A percentile compares a stretch with the other conserved stretches of the same genome.
phyloP scores from a whole-genome alignment of 192 early-diverging fungal species.

The Cetraspora pellucida region DNA sequence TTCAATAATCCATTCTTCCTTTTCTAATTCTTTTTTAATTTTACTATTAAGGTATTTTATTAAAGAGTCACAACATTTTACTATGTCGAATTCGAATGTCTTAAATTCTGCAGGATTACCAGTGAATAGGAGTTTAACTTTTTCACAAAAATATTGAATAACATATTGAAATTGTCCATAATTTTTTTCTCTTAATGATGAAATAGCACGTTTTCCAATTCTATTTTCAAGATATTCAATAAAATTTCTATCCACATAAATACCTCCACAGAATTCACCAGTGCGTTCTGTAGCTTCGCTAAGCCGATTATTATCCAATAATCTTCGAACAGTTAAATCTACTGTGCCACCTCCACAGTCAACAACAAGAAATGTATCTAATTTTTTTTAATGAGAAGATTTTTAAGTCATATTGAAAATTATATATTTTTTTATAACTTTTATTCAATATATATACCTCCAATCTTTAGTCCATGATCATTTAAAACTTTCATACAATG shows the following conservation, averaged over 20 bases:
- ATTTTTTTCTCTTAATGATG: not conserved
- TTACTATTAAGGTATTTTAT: not conserved
- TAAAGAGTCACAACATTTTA: not conserved
- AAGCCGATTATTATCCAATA: conserved; percentile 11
- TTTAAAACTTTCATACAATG: not conserved
- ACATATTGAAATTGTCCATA: conserved; percentile 1
- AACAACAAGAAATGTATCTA: conserved; percentile 39
- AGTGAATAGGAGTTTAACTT: not conserved
- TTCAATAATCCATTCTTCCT: not conserved
- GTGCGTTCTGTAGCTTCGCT: conserved; percentile 52
- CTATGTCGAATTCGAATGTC: not conserved
- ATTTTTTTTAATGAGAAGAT: not conserved
- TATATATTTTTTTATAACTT: no score
- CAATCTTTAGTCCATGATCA: not conserved
- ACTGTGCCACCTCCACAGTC: conserved; percentile 51
- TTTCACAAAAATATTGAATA: not conserved
- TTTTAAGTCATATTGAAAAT: no score
- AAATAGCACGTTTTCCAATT: not conserved
- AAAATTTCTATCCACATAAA: conserved; percentile 46
- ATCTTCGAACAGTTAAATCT: conserved; percentile 35
- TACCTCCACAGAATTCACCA: conserved; percentile 51
- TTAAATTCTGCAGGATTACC: not conserved
- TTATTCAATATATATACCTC: not conserved
- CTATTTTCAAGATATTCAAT: not conserved
- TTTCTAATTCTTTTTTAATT: not conserved